Percentiles rank a stretch among this genome's conserved stretches.
These are phyloP conservation scores for Cicer chorassanicum DNA, from an alignment of 306 rosid genomes.

Conservation along the genomic window DNA sequence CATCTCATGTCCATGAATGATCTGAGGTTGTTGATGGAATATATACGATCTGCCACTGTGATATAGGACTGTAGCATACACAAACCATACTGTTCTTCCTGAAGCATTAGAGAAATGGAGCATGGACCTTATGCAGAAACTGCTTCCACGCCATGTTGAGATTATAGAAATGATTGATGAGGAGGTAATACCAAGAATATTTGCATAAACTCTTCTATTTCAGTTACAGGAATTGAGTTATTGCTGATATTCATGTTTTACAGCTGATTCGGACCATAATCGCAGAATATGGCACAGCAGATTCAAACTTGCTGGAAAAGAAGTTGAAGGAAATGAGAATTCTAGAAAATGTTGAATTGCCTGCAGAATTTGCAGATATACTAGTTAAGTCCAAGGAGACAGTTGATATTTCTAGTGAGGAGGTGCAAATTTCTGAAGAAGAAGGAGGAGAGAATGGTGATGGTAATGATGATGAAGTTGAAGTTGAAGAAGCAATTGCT, in stretches of 20 bases:
- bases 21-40: slow-evolving; percentile 44
- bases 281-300: slow-evolving; percentile 70
- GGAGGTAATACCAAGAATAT: slow-evolving; percentile 64
- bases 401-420: slow-evolving; percentile 45
- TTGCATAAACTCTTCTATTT: slow-evolving; percentile 23
- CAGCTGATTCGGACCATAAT: slow-evolving; percentile 79
- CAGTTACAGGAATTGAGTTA: slow-evolving; percentile 28
- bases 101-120: slow-evolving; percentile 99
- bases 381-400: slow-evolving; percentile 60
- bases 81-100: slow-evolving; percentile 97
- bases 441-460: slow-evolving; percentile 23
- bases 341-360: slow-evolving; percentile 88
- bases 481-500: slow-evolving; percentile 47
- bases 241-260: slow-evolving; percentile 49
- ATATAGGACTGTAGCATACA: slow-evolving; percentile 91
- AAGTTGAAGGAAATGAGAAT: slow-evolving; percentile 91
- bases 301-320: slow-evolving; percentile 65
- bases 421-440: slow-evolving; percentile 53
- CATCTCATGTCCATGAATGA: slow-evolving; percentile 20
- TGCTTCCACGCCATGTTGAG: slow-evolving; percentile 97
- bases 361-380: slow-evolving; percentile 67
- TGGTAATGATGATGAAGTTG: slow-evolving; percentile 35
- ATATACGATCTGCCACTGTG: slow-evolving; percentile 40
- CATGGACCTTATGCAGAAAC: slow-evolving; percentile 80
- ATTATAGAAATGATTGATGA: slow-evolving; percentile 87